These are phyloP conservation scores for Aspergillus tamarii DNA, from an alignment of 2,329 filamentous ascomycete genomes.

Conservation along the genomic window DNA sequence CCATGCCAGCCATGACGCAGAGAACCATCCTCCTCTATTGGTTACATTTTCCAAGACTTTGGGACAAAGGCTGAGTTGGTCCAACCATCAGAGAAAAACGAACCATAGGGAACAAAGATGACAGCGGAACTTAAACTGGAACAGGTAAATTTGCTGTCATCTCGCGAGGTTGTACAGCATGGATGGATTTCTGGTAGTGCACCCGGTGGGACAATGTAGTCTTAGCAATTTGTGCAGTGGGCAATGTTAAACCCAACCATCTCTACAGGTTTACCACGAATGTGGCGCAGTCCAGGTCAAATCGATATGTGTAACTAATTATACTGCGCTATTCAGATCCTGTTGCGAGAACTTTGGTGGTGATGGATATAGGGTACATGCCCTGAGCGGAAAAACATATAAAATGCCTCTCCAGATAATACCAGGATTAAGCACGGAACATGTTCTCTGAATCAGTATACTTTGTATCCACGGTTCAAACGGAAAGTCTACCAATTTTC, in stretches of 20 bases:
- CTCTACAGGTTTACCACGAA: not conserved
- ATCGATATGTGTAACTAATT: not conserved
- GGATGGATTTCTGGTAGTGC: not conserved
- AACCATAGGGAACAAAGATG: not conserved
- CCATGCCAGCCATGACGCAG: not conserved
- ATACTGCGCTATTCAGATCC: not conserved
- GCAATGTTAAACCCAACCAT: not conserved
- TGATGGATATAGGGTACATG: not conserved
- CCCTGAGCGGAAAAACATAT: not conserved
- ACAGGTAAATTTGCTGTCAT: not conserved
- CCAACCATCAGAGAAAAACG: not conserved
- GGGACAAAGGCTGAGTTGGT: conserved; percentile 3
- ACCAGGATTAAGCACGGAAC: not conserved
- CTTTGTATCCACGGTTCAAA: not conserved
- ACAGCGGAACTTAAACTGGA: not conserved
- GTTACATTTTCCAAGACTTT: not conserved
- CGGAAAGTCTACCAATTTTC: not conserved
- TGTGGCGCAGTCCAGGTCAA: not conserved
- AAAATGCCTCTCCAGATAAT: not conserved
- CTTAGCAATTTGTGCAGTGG: not conserved
- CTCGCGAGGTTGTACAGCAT: not conserved
- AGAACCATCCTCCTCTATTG: not conserved
- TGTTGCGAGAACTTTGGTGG: not conserved
- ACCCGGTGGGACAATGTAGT: not conserved
- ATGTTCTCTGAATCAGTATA: not conserved